Evolutionary conservation across 768 basidiomycete species (phyloP).

Genomic region (Lyophyllum shimeji): DNA sequence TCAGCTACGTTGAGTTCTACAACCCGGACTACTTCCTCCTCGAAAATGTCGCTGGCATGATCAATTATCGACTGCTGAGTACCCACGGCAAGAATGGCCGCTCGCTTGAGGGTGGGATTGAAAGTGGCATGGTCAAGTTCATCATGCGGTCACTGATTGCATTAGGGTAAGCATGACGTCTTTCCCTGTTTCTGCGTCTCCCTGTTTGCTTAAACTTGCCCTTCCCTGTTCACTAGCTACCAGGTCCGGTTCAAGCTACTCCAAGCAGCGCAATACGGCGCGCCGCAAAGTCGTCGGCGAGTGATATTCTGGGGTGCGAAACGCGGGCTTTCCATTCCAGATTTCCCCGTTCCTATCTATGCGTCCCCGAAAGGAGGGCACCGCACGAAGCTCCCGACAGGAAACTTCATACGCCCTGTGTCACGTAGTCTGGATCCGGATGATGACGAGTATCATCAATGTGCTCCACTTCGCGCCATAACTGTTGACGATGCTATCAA

Average conservation of each 20-base stretch:
- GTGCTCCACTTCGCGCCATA: constrained; percentile 59
- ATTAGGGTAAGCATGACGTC: constrained; percentile 52
- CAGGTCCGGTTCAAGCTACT: constrained; percentile 66
- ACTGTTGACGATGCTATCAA: constrained; percentile 65
- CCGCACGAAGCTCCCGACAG: constrained; percentile 43
- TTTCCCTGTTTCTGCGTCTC: neutral
- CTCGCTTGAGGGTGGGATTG: constrained; percentile 37
- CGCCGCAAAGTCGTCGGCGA: constrained; percentile 65
- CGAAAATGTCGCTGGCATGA: constrained; percentile 70
- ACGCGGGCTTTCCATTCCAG: constrained; percentile 54
- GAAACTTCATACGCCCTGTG: constrained; percentile 37
- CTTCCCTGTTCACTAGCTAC: constrained; percentile 40
- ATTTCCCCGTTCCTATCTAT: constrained; percentile 66
- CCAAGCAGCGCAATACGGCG: constrained; percentile 72
- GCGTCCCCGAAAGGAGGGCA: constrained; percentile 35
- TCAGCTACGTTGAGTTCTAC: constrained; percentile 68
- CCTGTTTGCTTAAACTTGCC: neutral
- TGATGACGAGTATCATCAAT: constrained; percentile 39
- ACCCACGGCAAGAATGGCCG: constrained; percentile 24
- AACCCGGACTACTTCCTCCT: constrained; percentile 62
- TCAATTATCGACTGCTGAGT: constrained; percentile 49
- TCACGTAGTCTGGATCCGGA: constrained; percentile 42
- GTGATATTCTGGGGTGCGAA: constrained; percentile 71
- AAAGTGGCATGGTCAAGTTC: constrained; percentile 65
- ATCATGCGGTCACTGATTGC: constrained; percentile 57